phyloP scores from a whole-genome alignment of 2,329 filamentous ascomycete species.

The Fusarium albidum region DNA sequence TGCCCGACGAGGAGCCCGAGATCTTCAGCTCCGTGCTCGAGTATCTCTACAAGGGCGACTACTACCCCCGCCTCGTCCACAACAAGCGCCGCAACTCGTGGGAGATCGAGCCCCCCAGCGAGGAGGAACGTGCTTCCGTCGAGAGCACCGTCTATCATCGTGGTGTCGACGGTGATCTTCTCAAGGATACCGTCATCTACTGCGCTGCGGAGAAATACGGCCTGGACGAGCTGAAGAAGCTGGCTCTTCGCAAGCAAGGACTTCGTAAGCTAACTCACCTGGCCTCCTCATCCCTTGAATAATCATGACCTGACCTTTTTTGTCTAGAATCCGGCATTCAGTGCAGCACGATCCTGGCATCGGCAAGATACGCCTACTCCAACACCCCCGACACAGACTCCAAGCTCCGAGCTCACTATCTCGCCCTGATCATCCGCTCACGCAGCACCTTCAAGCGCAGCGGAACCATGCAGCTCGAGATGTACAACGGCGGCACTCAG shows the following conservation, averaged over 20 bases:
- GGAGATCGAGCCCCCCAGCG: slow-evolving; percentile 74
- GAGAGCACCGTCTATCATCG: slow-evolving; percentile 76
- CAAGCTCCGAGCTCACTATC: slow-evolving; percentile 89
- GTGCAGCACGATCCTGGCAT: slow-evolving; percentile 83
- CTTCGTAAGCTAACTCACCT: slow-evolving; percentile 65
- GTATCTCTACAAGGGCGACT: slow-evolving; percentile 93
- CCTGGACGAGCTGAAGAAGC: slow-evolving; percentile 82
- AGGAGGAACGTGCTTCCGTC: slow-evolving; percentile 53
- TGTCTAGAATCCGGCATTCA: slow-evolving; percentile 79
- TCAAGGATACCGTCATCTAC: slow-evolving; percentile 92
- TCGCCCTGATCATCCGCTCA: slow-evolving; percentile 89
- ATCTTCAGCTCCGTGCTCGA: slow-evolving; percentile 91
- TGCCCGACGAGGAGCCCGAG: slow-evolving; percentile 87
- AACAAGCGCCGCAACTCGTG: slow-evolving; percentile 83
- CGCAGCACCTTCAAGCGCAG: slow-evolving; percentile 90
- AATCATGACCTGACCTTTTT: slow-evolving; percentile 13
- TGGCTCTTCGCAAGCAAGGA: slow-evolving; percentile 88
- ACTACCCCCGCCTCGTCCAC: slow-evolving; percentile 83
- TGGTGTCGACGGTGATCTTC: slow-evolving; percentile 69
- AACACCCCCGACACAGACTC: slow-evolving; percentile 90
- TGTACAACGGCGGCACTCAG: slow-evolving; percentile 83
- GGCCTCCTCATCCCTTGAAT: background rate
- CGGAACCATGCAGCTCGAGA: slow-evolving; percentile 94
- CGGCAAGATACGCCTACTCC: slow-evolving; percentile 88
- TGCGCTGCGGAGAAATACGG: slow-evolving; percentile 87